Evolutionary conservation across 768 basidiomycete genomes (phyloP), one percentile per base, ranked within the genome.

Genomic region (Solioccasus polychromus): DNA sequence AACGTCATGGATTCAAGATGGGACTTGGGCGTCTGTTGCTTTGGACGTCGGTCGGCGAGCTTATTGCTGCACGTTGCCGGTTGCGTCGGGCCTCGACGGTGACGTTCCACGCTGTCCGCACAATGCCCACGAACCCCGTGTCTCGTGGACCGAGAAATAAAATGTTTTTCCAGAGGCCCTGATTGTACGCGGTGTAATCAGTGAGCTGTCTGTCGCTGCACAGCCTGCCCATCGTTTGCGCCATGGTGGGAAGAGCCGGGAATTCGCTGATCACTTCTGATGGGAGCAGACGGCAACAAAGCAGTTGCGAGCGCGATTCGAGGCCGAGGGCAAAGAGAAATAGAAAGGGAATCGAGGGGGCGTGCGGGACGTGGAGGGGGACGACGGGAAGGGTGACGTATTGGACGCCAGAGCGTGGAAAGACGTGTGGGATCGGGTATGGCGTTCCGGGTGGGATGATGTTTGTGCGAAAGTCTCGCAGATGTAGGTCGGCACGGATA

Each of bases 31-130:
- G 45, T 19, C 23, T 30, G n/a, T n/a, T n/a, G 24, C 19, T 9
- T 36, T 29, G 47, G 38, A 52, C 51, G 35, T 53, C 51, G 12
- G 53, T 51, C 22, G 63, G 39, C 31, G 26, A 18, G 6, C 52
- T 48, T 29, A 38, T 45, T 2, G 36, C 44, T 23, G 44, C 51
- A 2, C 42, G 61, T 47, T 59, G 60, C 40, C 64, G 61, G 35
- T 60, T 56, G 19, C 66, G 64, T 18, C 66, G 66, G n/a, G 82
- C 79, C 52, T 89, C 85, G 15, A 82, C 78, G 8, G 88, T 79
- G 34, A 85, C 82, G 37, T 80, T 85, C 87, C 88, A 92, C 35
- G 80, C 78, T 18, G 72, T 80, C 54, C 73, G 73, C 20, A 73
- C 77, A 35, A 80, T 60, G 51, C 75, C 70, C 40, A 75, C 68